phyloP scores from a whole-genome alignment of 2,329 filamentous ascomycete genomes.

The Ophiocordyceps polyrhachis-furcata region DNA sequence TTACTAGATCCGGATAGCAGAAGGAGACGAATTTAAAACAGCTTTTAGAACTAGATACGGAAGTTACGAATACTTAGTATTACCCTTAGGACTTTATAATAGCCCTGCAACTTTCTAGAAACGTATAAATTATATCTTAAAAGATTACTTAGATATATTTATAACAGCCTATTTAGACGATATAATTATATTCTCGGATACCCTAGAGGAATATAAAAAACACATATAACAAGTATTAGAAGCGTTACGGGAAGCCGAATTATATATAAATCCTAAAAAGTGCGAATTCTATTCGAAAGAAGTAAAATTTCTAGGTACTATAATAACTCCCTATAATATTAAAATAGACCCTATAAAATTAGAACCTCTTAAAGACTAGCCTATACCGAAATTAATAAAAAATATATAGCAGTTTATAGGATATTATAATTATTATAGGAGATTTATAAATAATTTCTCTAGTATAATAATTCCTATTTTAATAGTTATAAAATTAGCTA shows the following conservation, averaged over 20 bases:
- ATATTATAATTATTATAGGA: not conserved
- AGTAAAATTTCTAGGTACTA: not conserved
- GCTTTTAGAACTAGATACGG: conserved; percentile 14
- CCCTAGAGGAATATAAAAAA: conserved; percentile 3
- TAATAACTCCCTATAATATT: not conserved
- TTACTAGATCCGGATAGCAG: not conserved
- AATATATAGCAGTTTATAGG: not conserved
- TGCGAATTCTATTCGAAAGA: not conserved
- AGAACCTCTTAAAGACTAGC: not conserved
- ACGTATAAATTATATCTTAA: not conserved
- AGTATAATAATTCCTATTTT: not conserved
- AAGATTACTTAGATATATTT: not conserved
- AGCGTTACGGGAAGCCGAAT: not conserved
- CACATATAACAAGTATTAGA: conserved; percentile 2
- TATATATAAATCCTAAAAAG: conserved; percentile 1
- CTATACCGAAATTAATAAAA: not conserved
- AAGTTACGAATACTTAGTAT: conserved; percentile 15
- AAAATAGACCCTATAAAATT: not conserved
- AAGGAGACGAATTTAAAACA: conserved; percentile 15
- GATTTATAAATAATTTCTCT: not conserved
- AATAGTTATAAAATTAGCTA: not conserved
- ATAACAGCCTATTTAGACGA: conserved; percentile 4
- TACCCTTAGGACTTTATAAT: conserved; percentile 10
- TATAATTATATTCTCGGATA: conserved; percentile 5
- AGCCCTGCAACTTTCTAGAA: conserved; percentile 2